phyloP scores from a whole-genome alignment of 495 filamentous ascomycete genomes.

The Penicillium steckii region DNA sequence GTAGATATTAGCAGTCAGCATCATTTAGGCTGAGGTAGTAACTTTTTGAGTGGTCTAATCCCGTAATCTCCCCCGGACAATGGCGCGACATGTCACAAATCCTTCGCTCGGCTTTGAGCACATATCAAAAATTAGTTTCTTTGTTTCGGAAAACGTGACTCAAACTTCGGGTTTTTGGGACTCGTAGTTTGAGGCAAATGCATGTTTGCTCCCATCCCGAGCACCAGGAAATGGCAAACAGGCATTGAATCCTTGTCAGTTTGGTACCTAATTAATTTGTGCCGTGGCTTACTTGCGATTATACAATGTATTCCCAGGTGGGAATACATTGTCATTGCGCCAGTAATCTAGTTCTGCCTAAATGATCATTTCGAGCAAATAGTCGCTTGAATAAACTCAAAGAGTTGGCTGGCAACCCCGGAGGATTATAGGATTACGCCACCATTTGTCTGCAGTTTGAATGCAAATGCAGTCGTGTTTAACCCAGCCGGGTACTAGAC shows the following conservation, averaged over 20 bases:
- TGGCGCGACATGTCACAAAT: neutral
- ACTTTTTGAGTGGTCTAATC: too few species aligned
- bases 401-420: too few species aligned
- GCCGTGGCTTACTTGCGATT: neutral
- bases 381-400: too few species aligned
- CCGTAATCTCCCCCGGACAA: neutral
- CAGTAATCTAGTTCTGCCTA: too few species aligned
- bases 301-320: neutral
- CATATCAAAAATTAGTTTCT: neutral
- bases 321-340: too few species aligned
- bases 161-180: neutral
- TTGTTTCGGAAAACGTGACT: neutral
- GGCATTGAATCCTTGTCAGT: neutral
- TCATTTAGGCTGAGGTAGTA: too few species aligned
- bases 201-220: neutral
- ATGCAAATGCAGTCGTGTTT: too few species aligned
- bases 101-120: neutral
- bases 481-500: too few species aligned
- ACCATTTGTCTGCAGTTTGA: too few species aligned
- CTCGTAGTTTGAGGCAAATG: neutral
- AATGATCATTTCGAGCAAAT: too few species aligned
- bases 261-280: neutral
- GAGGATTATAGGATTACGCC: too few species aligned
- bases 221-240: neutral
- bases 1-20: too few species aligned